Conservation (phyloP, 176 grass and related monocot genomes). For the Ensete ventricosum region DNA sequence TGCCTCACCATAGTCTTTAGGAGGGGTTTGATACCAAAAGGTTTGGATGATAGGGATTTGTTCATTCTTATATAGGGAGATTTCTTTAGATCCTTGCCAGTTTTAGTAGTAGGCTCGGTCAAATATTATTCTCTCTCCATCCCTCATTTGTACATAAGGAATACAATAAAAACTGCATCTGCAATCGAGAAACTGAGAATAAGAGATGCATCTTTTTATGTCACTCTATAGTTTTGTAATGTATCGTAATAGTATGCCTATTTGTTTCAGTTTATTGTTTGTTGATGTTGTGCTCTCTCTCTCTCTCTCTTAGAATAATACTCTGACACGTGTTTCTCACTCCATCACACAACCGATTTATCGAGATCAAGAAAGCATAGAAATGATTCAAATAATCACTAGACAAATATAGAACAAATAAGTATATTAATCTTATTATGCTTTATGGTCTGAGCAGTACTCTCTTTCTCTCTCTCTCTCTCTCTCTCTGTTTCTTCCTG, state of each 20-base stretch:
- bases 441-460: neutral
- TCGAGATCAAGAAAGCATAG: too few species aligned
- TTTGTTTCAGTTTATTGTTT: neutral
- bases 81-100: slow-evolving; percentile 10
- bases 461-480: neutral
- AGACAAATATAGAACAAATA: neutral
- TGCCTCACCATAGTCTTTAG: too few species aligned
- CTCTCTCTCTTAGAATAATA: neutral
- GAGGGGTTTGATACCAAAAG: neutral
- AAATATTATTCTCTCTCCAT: slow-evolving; percentile 10
- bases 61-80: neutral
- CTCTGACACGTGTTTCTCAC: too few species aligned
- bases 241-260: neutral
- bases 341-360: too few species aligned
- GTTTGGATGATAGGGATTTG: neutral
- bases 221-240: neutral
- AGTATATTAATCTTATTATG: neutral
- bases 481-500: neutral
- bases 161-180: neutral
- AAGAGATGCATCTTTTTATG: neutral
- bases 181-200: slow-evolving; percentile 1
- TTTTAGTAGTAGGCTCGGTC: neutral
- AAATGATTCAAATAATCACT: too few species aligned
- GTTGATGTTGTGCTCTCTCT: neutral
- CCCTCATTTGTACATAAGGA: slow-evolving; percentile 25